These are phyloP conservation scores for Neurospora sp. DNA, from an alignment of 495 filamentous ascomycete species.

Conservation along the genomic window DNA sequence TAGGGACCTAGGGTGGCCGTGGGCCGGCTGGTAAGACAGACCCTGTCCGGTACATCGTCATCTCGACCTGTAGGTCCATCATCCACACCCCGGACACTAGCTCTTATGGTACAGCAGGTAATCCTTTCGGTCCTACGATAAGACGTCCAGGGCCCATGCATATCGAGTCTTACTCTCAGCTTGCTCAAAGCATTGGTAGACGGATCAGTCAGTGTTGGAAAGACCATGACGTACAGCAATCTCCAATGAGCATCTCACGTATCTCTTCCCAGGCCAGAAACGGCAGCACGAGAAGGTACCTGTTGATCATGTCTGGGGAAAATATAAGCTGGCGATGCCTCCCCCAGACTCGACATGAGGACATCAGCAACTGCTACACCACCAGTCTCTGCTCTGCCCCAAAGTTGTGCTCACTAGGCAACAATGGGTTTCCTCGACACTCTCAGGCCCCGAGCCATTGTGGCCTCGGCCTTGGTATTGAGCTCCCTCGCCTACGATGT, in stretches of 20 bases:
- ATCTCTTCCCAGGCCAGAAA: neutral
- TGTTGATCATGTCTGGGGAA: neutral
- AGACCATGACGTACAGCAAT: neutral
- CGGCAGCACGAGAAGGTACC: neutral
- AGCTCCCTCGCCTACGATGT: constrained; percentile 13
- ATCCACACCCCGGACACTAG: neutral
- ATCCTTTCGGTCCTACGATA: neutral
- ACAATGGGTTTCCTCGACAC: constrained; percentile 14
- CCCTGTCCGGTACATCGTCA: neutral
- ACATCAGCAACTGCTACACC: neutral
- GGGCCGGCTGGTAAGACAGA: neutral
- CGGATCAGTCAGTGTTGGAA: neutral
- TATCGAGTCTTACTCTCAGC: neutral
- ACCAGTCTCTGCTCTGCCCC: neutral
- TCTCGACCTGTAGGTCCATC: neutral
- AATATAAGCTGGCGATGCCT: neutral
- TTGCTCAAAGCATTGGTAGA: neutral
- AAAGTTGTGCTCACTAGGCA: neutral
- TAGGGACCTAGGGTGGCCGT: neutral
- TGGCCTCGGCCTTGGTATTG: constrained; percentile 11
- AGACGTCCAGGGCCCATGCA: neutral
- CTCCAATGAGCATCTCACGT: neutral
- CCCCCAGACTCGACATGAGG: neutral
- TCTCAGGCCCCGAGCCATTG: constrained; percentile 15
- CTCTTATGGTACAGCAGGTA: neutral